Evolutionary conservation across 768 basidiomycete species (phyloP), one percentile per base, ranked within the genome.

Genomic region (Lactarius evosmus): DNA sequence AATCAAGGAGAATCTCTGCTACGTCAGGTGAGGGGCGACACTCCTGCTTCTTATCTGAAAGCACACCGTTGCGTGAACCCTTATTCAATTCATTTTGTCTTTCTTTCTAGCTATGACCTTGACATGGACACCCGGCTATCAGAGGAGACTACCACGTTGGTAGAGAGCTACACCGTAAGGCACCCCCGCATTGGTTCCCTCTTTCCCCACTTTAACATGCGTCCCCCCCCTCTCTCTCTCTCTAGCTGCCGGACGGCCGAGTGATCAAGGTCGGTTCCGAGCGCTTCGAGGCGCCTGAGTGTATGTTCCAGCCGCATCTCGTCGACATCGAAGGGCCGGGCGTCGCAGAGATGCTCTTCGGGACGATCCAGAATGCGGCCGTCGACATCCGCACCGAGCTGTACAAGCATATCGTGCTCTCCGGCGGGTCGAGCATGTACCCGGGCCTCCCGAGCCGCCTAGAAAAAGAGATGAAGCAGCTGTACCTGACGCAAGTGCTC

Each of bases 391-490:
- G 97, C 62, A 36, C 87, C 0, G 96, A 98, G 69, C 81, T 99
- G 4, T 99, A 98, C 83, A 97, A 97, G 73, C 97, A 98, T 75
- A 88, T 98, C 69, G 96, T 99, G 14, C 86, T 99, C 30, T 97
- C 94, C 4, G 97, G 97, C 58, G 97, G 97, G 7, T 96, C 94
- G 2, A 95, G 92, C 75, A 98, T 98, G 96, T 98, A 98, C 74
- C 96, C 97, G 33, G 97, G 97, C 30, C 84, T 99, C 61, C 97
- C 97, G 12, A 93, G 91, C 73, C 87, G 97, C 52, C 81, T 99
- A 50, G 97, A 98, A 78, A 98, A 98, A 80, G 96, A 99, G 80
- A 94, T 98, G 91, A 98, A 98, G 76, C 97, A 98, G 75, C 81
- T 98, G n/a, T 94, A 98, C 75, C 83, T 99, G 65, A 91, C 91